These are phyloP conservation scores for Neurospora sp. DNA, from an alignment of 2,329 filamentous ascomycete species.

Conservation along the genomic window DNA sequence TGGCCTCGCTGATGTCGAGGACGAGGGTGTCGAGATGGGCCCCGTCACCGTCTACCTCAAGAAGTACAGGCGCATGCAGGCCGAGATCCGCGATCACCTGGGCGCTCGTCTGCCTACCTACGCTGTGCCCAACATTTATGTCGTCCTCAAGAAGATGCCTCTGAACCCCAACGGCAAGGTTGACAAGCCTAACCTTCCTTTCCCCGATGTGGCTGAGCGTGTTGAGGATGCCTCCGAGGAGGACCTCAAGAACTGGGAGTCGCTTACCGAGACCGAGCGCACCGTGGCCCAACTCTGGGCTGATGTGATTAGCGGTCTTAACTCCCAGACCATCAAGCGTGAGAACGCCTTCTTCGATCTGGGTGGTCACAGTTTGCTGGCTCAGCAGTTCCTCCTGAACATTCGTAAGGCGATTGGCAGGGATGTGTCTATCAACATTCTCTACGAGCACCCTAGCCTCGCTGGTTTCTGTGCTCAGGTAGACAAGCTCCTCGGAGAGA, in stretches of 20 bases:
- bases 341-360: slow-evolving; percentile 63
- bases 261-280: slow-evolving; percentile 47
- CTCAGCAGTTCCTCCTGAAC: slow-evolving; percentile 69
- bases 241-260: slow-evolving; percentile 31
- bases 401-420: slow-evolving; percentile 34
- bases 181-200: slow-evolving; percentile 68
- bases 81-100: slow-evolving; percentile 52
- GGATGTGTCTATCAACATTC: slow-evolving; percentile 57
- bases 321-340: slow-evolving; percentile 54
- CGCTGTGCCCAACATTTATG: slow-evolving; percentile 65
- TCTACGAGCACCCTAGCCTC: slow-evolving; percentile 54
- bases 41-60: slow-evolving; percentile 32
- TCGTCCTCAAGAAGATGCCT: slow-evolving; percentile 62
- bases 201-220: slow-evolving; percentile 64
- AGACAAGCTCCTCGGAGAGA: slow-evolving; percentile 27
- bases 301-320: slow-evolving; percentile 54
- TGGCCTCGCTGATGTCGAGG: slow-evolving; percentile 43
- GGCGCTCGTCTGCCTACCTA: slow-evolving; percentile 63
- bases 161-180: slow-evolving; percentile 83
- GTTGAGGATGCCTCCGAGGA: slow-evolving; percentile 34
- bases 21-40: slow-evolving; percentile 39
- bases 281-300: slow-evolving; percentile 65
- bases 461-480: slow-evolving; percentile 40
- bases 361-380: slow-evolving; percentile 72
- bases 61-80: slow-evolving; percentile 35